phyloP scores from a whole-genome alignment of 164 flowering plant species.

The Vitis cinerea region DNA sequence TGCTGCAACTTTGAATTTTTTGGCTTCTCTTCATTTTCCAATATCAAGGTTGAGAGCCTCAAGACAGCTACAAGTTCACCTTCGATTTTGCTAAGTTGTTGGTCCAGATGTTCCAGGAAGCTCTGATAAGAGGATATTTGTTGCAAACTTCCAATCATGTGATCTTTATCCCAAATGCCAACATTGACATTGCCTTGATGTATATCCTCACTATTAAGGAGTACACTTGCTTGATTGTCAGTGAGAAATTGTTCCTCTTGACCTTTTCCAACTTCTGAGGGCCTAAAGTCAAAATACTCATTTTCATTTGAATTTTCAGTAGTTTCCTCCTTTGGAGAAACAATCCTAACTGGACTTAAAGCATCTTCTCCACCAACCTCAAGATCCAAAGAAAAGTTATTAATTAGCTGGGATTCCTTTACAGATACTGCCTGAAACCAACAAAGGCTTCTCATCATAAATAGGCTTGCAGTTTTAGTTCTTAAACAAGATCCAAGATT shows the following conservation, averaged over 20 bases:
- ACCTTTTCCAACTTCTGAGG: constrained; percentile 8
- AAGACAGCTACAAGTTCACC: constrained; percentile 51
- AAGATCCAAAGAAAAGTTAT: constrained; percentile 47
- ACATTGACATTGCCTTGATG: constrained; percentile 10
- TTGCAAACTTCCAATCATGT: constrained; percentile 16
- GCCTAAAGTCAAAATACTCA: constrained; percentile 12
- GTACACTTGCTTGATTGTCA: constrained; percentile 8
- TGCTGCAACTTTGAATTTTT: constrained; percentile 50
- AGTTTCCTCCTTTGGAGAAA: constrained; percentile 48
- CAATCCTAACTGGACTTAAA: constrained; percentile 46
- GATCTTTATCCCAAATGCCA: constrained; percentile 16
- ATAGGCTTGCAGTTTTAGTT: no score
- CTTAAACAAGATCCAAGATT: no score
- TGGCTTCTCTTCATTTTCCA: constrained; percentile 42
- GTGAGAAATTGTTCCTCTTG: constrained; percentile 14
- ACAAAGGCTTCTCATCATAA: constrained; percentile 7
- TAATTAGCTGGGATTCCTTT: constrained; percentile 70
- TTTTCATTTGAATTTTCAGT: constrained; percentile 17
- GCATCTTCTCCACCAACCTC: constrained; percentile 33
- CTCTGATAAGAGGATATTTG: constrained; percentile 50
- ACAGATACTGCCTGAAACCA: constrained; percentile 69
- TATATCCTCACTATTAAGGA: constrained; percentile 10
- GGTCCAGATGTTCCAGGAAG: constrained; percentile 59
- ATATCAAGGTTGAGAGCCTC: constrained; percentile 41
- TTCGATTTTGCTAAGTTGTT: constrained; percentile 56